These are phyloP conservation scores for Apiospora rasikravindrae DNA, from an alignment of 2,329 filamentous ascomycete genomes.

Conservation along the genomic window DNA sequence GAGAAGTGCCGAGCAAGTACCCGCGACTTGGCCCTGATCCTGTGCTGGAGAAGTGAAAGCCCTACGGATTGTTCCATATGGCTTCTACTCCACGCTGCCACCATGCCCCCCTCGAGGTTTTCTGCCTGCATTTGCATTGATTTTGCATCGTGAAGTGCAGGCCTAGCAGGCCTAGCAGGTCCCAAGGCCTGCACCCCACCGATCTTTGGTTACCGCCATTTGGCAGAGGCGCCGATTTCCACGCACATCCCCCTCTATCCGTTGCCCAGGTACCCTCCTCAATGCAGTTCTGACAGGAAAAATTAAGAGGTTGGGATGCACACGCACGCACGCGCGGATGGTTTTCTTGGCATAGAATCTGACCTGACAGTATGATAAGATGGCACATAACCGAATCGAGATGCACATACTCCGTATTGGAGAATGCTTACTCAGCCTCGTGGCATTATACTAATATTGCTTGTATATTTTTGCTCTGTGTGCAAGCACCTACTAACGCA, in stretches of 20 bases:
- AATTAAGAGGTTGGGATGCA: conserved; percentile 16
- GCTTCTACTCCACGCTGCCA: conserved; percentile 19
- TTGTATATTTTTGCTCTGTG: not conserved
- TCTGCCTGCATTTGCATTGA: conserved; percentile 5
- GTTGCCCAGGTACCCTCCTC: not conserved
- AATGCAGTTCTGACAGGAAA: conserved; percentile 8
- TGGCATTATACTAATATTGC: not conserved
- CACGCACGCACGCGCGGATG: not conserved
- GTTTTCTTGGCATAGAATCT: not conserved
- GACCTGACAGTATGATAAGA: not conserved
- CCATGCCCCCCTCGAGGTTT: not conserved
- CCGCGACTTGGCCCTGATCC: not conserved
- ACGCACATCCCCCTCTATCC: conserved; percentile 12
- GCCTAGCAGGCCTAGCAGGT: not conserved
- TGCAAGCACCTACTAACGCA: not conserved
- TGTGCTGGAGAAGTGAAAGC: not conserved
- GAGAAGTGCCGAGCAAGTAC: conserved; percentile 7
- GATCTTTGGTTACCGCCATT: conserved; percentile 20
- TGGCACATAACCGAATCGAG: not conserved
- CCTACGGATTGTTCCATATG: conserved; percentile 20
- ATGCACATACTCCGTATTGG: not conserved
- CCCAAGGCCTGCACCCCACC: conserved; percentile 9
- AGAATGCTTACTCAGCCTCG: not conserved
- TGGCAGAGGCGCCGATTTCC: conserved; percentile 10
- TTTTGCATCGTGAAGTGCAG: conserved; percentile 16